These are phyloP conservation scores for Lactarius trivialis DNA, from an alignment of 768 basidiomycete genomes.

Conservation along the genomic window DNA sequence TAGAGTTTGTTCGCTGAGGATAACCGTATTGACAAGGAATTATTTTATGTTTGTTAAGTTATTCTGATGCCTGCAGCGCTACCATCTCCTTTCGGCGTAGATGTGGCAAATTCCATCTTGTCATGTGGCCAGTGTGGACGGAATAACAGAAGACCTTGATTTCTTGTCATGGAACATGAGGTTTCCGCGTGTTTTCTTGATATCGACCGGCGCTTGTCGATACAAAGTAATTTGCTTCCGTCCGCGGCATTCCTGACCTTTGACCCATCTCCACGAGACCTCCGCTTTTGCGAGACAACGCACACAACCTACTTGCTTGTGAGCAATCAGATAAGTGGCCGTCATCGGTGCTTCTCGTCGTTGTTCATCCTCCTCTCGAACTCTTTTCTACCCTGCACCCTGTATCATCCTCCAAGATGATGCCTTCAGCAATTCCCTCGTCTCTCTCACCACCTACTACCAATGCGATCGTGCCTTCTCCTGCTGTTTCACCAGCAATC, in stretches of 20 bases:
- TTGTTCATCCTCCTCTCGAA: neutral
- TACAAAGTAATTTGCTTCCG: neutral
- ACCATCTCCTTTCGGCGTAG: neutral
- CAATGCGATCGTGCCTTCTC: slow-evolving; percentile 15
- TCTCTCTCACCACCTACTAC: neutral
- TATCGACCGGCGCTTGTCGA: slow-evolving; percentile 7
- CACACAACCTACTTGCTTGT: neutral
- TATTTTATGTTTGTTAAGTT: neutral
- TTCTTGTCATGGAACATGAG: slow-evolving; percentile 6
- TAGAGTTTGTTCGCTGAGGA: neutral
- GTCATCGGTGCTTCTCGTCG: slow-evolving; percentile 7
- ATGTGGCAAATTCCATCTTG: neutral
- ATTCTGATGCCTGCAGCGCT: neutral
- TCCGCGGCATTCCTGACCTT: neutral
- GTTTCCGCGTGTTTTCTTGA: slow-evolving; percentile 17
- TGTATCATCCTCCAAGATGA: slow-evolving; percentile 15
- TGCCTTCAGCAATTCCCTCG: slow-evolving; percentile 15
- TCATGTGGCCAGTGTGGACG: slow-evolving; percentile 8
- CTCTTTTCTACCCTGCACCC: slow-evolving; percentile 14
- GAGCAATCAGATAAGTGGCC: slow-evolving; percentile 16
- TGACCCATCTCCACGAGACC: slow-evolving; percentile 7
- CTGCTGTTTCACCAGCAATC: slow-evolving; percentile 21
- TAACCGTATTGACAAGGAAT: neutral
- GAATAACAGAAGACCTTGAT: neutral
- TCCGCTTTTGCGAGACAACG: neutral